Percentiles rank a stretch among this genome's conserved stretches.
phyloP scores from a whole-genome alignment of 495 filamentous ascomycete genomes.

The Staphylotrichum longicolle region DNA sequence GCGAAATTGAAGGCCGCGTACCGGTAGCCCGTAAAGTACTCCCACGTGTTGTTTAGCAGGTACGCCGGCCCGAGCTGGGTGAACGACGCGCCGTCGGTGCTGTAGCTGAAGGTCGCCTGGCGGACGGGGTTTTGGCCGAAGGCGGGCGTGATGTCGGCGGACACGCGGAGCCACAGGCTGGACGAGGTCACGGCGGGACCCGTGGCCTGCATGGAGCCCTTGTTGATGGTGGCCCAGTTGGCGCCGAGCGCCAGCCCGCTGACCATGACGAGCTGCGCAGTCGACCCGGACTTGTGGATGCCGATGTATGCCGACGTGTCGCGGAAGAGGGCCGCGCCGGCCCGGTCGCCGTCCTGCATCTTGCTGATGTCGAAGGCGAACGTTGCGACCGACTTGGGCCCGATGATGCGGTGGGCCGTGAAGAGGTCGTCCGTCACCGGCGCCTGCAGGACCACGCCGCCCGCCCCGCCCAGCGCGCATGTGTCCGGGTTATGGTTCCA shows the following conservation, averaged over 20 bases:
- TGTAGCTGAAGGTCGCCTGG: slow-evolving; percentile 50
- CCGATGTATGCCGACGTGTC: slow-evolving; percentile 54
- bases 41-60: slow-evolving; percentile 29
- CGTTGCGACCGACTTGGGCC: slow-evolving; percentile 45
- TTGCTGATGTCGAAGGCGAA: slow-evolving; percentile 44
- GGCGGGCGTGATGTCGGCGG: slow-evolving; percentile 42
- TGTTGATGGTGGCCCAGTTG: slow-evolving; percentile 43
- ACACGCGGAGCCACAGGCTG: slow-evolving; percentile 43
- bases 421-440: slow-evolving; percentile 53
- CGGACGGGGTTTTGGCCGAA: slow-evolving; percentile 27
- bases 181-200: slow-evolving; percentile 17
- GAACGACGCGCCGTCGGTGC: slow-evolving; percentile 46
- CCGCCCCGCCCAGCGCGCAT: slow-evolving; percentile 16
- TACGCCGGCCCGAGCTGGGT: slow-evolving; percentile 42
- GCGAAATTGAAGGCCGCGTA: no score
- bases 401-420: slow-evolving; percentile 52
- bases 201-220: slow-evolving; percentile 39
- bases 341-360: slow-evolving; percentile 52
- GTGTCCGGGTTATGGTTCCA: slow-evolving; percentile 62
- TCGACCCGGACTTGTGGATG: slow-evolving; percentile 27
- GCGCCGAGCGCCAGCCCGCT: neutral
- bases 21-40: no score
- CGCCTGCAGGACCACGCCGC: slow-evolving; percentile 44
- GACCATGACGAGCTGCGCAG: slow-evolving; percentile 22
- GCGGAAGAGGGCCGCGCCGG: slow-evolving; percentile 50